Conservation (phyloP, 495 filamentous ascomycete species). For the Tuber melanosporum region DNA sequence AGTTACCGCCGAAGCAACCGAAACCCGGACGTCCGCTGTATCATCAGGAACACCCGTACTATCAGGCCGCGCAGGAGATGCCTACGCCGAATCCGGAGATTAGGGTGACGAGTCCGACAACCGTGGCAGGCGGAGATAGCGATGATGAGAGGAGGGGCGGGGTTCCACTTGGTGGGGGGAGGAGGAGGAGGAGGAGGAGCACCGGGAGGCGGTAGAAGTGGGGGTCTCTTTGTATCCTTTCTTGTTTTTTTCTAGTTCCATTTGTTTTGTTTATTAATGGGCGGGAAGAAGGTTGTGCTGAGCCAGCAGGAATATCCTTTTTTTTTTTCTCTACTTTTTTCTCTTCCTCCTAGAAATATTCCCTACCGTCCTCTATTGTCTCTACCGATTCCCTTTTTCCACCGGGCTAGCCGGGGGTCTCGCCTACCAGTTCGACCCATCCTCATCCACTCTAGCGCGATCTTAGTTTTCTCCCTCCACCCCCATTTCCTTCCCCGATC, state of each 20-base stretch:
- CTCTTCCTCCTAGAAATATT: too few species aligned
- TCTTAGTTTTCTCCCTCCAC: too few species aligned
- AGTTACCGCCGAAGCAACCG: slow-evolving; percentile 6
- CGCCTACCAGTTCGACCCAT: too few species aligned
- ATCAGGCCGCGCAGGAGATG: background rate
- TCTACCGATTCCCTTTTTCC: background rate
- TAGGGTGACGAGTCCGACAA: slow-evolving; percentile 39
- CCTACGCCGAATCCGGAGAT: slow-evolving; percentile 36
- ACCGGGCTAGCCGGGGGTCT: too few species aligned
- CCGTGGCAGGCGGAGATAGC: slow-evolving; percentile 38
- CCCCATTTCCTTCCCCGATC: too few species aligned
- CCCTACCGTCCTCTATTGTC: too few species aligned
- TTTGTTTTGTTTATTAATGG: background rate
- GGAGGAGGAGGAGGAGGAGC: slow-evolving; percentile 14
- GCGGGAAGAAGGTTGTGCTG: background rate
- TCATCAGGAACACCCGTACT: slow-evolving; percentile 10
- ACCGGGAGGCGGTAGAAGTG: slow-evolving; percentile 14
- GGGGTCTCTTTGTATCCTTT: background rate
- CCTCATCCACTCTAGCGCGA: too few species aligned
- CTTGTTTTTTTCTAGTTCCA: background rate
- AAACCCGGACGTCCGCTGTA: slow-evolving; percentile 22
- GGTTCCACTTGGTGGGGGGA: slow-evolving; percentile 1
- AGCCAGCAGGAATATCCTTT: background rate
- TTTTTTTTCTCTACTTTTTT: background rate
- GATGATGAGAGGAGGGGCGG: slow-evolving; percentile 27